Base-by-base conservation (phyloP, 345 rosid species). In the Gossypium raimondii region DNA sequence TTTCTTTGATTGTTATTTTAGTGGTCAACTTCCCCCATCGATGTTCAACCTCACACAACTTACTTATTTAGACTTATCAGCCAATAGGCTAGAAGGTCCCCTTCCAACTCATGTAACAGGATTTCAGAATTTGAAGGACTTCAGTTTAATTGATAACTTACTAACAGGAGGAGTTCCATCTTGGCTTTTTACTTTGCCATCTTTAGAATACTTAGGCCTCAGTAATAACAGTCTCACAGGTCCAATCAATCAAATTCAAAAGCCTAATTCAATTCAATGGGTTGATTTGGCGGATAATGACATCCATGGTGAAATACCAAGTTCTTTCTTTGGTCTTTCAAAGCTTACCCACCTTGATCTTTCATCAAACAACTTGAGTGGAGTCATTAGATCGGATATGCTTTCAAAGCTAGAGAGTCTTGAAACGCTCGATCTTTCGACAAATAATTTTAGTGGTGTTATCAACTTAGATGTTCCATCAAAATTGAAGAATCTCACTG, bases 141-240 rank as follows among this genome's bases (percentile, higher is more conserved):
- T 85, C 0, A 0, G 0, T 12, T n/a, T 85, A 10, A 0, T 9
- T 1, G 0, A 24, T 9, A 85, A 83, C 79, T 3, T 3, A 5
- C 11, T 83, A 0, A 71, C 17, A 9, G 82, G 85, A 2, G 61
- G 62, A 16, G 9, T 83, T 13, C 86, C 82, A 0, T 60, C 76
- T 27, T 57, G 75, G 64, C 34, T 81, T 10, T 78, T 73, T 13
- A 41, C 22, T 68, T 71, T 61, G 2, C 76, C 80, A n/a, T 57
- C 20, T 3, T 44, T 78, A 27, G 0, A 1, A 14, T 0, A 0
- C 6, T 2, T 74, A n/a, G 0, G 53, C 0, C 78, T 78, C 17
- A 0, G 18, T 0, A 0, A 7, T 0, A 78, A 74, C 59, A 60
- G 4, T 1, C 51, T 74, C 24, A 52, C 16, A 3, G 75, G 75